Evolutionary conservation across 2,329 filamentous ascomycete species (phyloP), one percentile per base, ranked within the genome.

Genomic region (Diaporthe aspalathi): DNA sequence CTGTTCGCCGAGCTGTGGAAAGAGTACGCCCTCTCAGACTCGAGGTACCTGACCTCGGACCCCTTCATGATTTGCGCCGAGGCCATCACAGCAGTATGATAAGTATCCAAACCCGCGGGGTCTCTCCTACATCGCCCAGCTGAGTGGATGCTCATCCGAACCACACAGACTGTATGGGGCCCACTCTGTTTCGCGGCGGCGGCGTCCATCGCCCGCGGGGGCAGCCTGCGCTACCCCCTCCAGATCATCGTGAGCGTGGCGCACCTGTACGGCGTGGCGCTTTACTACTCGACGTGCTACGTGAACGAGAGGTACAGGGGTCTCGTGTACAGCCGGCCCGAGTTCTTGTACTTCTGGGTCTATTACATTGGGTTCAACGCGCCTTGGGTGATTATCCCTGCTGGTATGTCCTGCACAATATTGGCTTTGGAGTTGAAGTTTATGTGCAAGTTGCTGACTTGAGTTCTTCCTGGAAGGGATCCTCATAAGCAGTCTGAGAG

Each of bases 1-100:
- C 82, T 96, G 9, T 92, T 95, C 70, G 93, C 92, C 3, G 94
- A 97, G 83, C 85, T 97, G 54, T 97, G 94, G 94, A 97, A 97
- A 79, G 94, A 97, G 81, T 97, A 97, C 79, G 88, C 93, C 3
- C 86, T 95, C 43, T 95, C 93, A 2, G 94, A 97, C 82, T 97
- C 94, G 68, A 88, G 94, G 53, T 97, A 97, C 78, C 84, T 97
- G 76, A 94, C 92, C 2, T 90, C 91, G 22, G 93, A 96, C 78
- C 87, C 91, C 1, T 94, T 97, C 77, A 94, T 96, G 76, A 84
- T 97, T n/a, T 95, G 93, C 80, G 91, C 97, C 80, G 94, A 97
- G 85, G 90, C 88, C 22, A 89, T 97, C 73, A 97, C 94, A 1
- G 90, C 90, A 52, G 92, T 95, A 82, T 77, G 90, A 74, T 9